Conservation (phyloP, 2,329 filamentous ascomycete species). For the Sarocladium strictum region DNA sequence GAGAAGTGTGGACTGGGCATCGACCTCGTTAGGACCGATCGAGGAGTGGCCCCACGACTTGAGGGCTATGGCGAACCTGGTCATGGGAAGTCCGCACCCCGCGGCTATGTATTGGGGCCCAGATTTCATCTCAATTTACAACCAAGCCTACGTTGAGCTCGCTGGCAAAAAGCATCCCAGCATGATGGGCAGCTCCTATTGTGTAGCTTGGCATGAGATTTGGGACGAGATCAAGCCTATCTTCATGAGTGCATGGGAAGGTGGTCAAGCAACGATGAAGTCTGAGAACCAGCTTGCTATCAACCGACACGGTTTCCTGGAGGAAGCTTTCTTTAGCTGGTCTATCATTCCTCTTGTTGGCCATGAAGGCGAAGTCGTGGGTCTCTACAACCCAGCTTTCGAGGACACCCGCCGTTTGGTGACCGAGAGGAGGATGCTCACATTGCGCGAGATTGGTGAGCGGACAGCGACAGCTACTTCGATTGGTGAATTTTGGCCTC, state of each 20-base stretch:
- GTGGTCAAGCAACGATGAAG: conserved; percentile 77
- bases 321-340: conserved; percentile 82
- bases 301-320: conserved; percentile 60
- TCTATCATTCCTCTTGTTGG: conserved; percentile 74
- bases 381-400: conserved; percentile 74
- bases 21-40: conserved; percentile 69
- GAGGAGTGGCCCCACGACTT: conserved; percentile 67
- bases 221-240: conserved; percentile 66
- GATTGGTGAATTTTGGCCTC: conserved; percentile 66
- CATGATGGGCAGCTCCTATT: conserved; percentile 69
- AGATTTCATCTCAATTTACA: conserved; percentile 63
- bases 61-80: conserved; percentile 71
- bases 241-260: conserved; percentile 60
- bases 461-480: conserved; percentile 66
- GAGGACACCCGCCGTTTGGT: conserved; percentile 76
- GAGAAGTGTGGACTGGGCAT: conserved; percentile 65
- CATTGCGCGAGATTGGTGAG: conserved; percentile 71
- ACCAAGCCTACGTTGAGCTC: conserved; percentile 64
- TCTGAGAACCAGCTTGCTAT: conserved; percentile 75
- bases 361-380: conserved; percentile 66
- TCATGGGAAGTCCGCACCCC: conserved; percentile 74
- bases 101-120: conserved; percentile 76
- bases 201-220: conserved; percentile 66
- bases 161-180: conserved; percentile 71
- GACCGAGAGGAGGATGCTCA: conserved; percentile 74